Conservation (phyloP, 805 yeast genomes). For the Sugiyamaella floridensis region DNA sequence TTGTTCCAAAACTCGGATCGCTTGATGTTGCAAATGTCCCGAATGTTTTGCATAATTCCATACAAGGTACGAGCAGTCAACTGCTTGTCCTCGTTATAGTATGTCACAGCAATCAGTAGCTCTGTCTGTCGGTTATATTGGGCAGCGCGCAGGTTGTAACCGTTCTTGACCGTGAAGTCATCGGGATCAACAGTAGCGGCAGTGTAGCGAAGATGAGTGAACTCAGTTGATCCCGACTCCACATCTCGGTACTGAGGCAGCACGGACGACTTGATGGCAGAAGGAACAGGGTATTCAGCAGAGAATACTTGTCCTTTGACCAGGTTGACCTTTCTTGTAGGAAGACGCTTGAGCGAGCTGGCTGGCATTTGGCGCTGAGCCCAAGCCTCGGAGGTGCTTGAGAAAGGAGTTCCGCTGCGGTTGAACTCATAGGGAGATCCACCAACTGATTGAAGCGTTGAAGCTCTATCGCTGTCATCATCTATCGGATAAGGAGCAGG, state of each 20-base stretch:
- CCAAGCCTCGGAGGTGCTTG: slow-evolving; percentile 21
- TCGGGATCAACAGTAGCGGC: slow-evolving; percentile 70
- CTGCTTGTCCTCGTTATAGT: slow-evolving; percentile 62
- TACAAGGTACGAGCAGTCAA: slow-evolving; percentile 55
- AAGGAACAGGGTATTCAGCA: slow-evolving; percentile 35
- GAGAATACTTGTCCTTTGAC: slow-evolving; percentile 31
- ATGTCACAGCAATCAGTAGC: slow-evolving; percentile 54
- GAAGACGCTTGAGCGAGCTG: slow-evolving; percentile 26
- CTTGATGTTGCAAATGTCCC: slow-evolving; percentile 49
- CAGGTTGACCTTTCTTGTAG: slow-evolving; percentile 34
- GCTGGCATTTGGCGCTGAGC: slow-evolving; percentile 26
- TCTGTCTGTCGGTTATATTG: slow-evolving; percentile 56
- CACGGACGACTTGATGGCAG: slow-evolving; percentile 34
- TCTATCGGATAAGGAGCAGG: slow-evolving; percentile 10
- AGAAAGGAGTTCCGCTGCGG: slow-evolving; percentile 3
- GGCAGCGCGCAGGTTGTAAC: slow-evolving; percentile 49
- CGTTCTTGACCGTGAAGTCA: slow-evolving; percentile 45
- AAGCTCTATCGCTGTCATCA: slow-evolving; percentile 1
- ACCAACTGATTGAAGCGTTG: not conserved
- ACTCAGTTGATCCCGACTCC: slow-evolving; percentile 41
- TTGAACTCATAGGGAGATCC: not conserved
- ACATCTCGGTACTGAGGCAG: slow-evolving; percentile 36
- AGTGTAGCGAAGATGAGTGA: slow-evolving; percentile 53
- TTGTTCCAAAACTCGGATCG: slow-evolving; percentile 40
- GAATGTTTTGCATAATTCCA: slow-evolving; percentile 58